These are phyloP conservation scores for Fagopyrum homotropicum DNA, from an alignment of 148 eudicot species.

Conservation along the genomic window DNA sequence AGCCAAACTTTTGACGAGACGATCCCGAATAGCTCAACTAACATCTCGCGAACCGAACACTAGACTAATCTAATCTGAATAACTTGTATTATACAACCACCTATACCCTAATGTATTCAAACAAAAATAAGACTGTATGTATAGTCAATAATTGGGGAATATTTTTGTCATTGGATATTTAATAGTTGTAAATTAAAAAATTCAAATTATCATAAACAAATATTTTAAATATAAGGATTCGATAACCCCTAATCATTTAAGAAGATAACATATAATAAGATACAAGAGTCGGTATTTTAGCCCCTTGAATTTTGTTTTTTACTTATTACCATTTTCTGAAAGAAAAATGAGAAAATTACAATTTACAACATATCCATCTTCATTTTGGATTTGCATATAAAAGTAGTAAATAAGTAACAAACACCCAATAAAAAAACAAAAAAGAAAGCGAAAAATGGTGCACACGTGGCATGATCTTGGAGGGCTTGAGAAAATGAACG, in stretches of 20 bases:
- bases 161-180: no score
- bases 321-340: neutral
- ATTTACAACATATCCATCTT: slow-evolving; percentile 2
- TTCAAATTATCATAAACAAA: neutral
- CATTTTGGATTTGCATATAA: neutral
- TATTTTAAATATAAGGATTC: neutral
- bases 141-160: no score
- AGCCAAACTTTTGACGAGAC: no score
- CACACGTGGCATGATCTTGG: slow-evolving; percentile 6
- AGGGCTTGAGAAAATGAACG: neutral
- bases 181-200: neutral
- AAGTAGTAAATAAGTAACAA: neutral
- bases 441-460: neutral
- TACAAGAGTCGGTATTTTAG: neutral
- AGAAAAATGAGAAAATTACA: neutral
- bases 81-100: no score
- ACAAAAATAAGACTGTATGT: no score
- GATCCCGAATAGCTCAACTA: no score
- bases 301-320: neutral
- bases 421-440: neutral
- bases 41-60: no score
- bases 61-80: no score
- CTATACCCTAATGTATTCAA: no score
- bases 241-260: neutral
- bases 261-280: slow-evolving; percentile 4